Base-by-base conservation (phyloP, 2,329 filamentous ascomycete genomes). In the Teratosphaeria epicoccoides region DNA sequence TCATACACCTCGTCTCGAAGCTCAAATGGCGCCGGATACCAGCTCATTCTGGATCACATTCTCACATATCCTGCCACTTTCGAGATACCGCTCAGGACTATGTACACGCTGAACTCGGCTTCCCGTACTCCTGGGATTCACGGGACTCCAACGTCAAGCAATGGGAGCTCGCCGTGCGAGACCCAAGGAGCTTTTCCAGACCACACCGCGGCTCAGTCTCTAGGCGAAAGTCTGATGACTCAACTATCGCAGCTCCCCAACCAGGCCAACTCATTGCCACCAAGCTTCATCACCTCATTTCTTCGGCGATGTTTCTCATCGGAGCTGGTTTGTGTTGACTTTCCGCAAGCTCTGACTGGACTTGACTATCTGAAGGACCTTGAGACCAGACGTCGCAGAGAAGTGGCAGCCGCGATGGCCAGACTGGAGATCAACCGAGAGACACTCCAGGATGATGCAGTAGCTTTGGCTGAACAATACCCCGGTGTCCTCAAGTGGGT, bases 281-380 rank as follows among this genome's bases (percentile, higher is more conserved):
- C 81, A 0, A 73, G 71, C 53, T 84, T 85, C 66, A 77, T 84
- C 56, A 79, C 76, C 40, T 77, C 72, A 11, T 85, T 84, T 63
- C 72, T 84, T 47, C 74, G 76, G 56, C 74, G 77, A 46, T 78
- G 75, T 63, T 84, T 84, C 64, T 73, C 78, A 22, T 61, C 73
- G 1, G 72, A 79, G 44, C 64, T 84, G 9, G 71, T 74, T 28
- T 67, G 75, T 40, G 81, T 84, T 53, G 81, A 84, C 66, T 85
- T 84, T 57, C 77, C 79, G 20, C 81, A 84, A 62, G 79, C 81
- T 17, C 68, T 85, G 56, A 82, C 81, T 2, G 81, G 79, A 6
- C 70, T 85, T 49, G 82, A 85, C 66, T 85, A 85, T 62, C 72
- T 84, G 49, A 80, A 78, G 56, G 80, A 84, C 55, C 69, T 85